Evolutionary conservation across 2,329 filamentous ascomycete species (phyloP).

Genomic region (Cladosporium sp.): DNA sequence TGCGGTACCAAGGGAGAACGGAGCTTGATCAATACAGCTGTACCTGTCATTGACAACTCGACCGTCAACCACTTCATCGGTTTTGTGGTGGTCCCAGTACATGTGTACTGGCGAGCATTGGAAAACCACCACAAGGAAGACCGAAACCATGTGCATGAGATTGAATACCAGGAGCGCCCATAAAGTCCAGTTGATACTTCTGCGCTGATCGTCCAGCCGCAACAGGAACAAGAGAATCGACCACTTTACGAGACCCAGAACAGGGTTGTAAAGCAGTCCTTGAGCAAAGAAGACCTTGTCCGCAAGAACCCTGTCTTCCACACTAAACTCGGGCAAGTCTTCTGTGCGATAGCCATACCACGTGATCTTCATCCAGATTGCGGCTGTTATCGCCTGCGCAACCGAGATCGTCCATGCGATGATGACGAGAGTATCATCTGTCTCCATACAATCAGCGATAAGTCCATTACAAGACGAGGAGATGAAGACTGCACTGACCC

Average conservation of each 20-base stretch:
- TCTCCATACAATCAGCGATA: background rate
- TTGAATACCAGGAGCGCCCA: conserved; percentile 31
- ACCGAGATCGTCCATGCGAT: background rate
- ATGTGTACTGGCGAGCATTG: conserved; percentile 31
- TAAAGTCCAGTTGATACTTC: conserved; percentile 27
- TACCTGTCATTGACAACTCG: conserved; percentile 22
- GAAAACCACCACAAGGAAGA: conserved; percentile 31
- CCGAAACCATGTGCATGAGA: conserved; percentile 30
- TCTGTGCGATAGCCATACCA: conserved; percentile 4
- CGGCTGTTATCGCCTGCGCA: background rate
- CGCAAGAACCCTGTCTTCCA: conserved; percentile 1
- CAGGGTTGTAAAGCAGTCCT: conserved; percentile 34
- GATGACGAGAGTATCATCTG: background rate
- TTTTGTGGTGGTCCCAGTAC: conserved; percentile 14
- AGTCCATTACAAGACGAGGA: too few relatives aligned
- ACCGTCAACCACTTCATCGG: conserved; percentile 24
- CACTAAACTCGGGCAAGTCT: background rate
- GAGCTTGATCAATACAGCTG: conserved; percentile 31
- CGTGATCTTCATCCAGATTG: background rate
- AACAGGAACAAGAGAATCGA: conserved; percentile 37
- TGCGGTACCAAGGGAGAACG: conserved; percentile 32
- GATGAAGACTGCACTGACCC: background rate
- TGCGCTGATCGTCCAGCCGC: conserved; percentile 32
- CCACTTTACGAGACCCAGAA: conserved; percentile 33
- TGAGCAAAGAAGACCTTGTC: conserved; percentile 1